Evolutionary conservation across 208 protist species (phyloP).

Genomic region (Wallacemonas sp.): DNA sequence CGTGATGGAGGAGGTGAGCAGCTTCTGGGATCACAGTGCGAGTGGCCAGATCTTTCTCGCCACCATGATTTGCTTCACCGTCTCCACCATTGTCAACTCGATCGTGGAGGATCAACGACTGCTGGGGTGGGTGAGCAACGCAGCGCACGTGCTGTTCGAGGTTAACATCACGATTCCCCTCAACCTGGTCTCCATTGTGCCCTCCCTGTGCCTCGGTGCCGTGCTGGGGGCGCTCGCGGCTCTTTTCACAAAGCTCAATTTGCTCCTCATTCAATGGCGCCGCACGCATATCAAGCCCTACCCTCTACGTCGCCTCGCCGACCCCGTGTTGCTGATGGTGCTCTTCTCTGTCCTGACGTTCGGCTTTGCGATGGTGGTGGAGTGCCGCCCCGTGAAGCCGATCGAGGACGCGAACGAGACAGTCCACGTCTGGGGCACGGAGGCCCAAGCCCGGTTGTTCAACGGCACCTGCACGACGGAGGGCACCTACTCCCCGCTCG

Average conservation of each 20-base stretch:
- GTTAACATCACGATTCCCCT: slow-evolving; percentile 86
- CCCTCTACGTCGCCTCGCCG: slow-evolving; percentile 57
- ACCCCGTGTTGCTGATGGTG: slow-evolving; percentile 63
- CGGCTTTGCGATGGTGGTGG: slow-evolving; percentile 35
- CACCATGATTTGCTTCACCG: slow-evolving; percentile 88
- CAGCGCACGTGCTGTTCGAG: slow-evolving; percentile 86
- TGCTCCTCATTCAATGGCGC: slow-evolving; percentile 82
- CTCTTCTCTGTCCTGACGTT: slow-evolving; percentile 69
- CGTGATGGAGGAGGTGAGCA: slow-evolving; percentile 94
- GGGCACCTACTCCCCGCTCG: slow-evolving; percentile 74
- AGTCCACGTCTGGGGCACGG: slow-evolving; percentile 73
- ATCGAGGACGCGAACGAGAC: slow-evolving; percentile 37
- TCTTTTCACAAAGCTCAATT: slow-evolving; percentile 88
- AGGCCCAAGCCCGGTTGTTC: slow-evolving; percentile 52
- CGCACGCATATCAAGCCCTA: slow-evolving; percentile 48
- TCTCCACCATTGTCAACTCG: slow-evolving; percentile 79
- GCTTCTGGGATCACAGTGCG: slow-evolving; percentile 90
- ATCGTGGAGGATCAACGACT: slow-evolving; percentile 69
- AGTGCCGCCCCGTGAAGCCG: slow-evolving; percentile 39
- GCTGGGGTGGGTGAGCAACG: slow-evolving; percentile 84
- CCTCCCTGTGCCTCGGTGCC: slow-evolving; percentile 85
- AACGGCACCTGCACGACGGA: slow-evolving; percentile 58
- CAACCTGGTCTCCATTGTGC: slow-evolving; percentile 81
- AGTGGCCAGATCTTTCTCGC: slow-evolving; percentile 95
- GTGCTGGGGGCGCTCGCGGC: slow-evolving; percentile 81